Conservation (phyloP, 305 asterid species). For the Solanum hybrid region DNA sequence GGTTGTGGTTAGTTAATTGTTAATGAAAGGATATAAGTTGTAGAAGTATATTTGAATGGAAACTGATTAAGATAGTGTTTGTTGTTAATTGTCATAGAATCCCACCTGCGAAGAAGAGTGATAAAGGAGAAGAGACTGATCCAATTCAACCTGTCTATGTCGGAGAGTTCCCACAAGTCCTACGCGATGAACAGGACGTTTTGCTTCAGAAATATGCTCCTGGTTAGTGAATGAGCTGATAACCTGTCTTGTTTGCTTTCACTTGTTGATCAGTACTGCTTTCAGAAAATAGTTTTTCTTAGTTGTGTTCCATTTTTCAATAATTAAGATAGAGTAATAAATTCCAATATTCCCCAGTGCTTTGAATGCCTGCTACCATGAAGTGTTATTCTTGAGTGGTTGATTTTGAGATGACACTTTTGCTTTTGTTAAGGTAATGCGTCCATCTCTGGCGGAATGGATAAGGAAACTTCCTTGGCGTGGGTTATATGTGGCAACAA, state of each 20-base stretch:
- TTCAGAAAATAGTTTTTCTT: neutral
- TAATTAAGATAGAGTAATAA: neutral
- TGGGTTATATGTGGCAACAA: constrained; percentile 64
- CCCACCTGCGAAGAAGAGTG: constrained; percentile 49
- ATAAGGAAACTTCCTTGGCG: constrained; percentile 65
- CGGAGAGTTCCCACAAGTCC: constrained; percentile 79
- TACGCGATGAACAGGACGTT: constrained; percentile 66
- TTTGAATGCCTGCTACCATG: neutral
- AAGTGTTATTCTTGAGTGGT: neutral
- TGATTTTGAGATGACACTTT: neutral
- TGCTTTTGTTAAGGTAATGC: constrained; percentile 41
- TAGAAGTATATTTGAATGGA: neutral
- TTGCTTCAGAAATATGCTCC: constrained; percentile 39
- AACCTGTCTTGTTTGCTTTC: constrained; percentile 2
- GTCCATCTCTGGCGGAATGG: constrained; percentile 73
- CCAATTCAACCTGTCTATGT: constrained; percentile 61
- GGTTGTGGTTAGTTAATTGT: neutral
- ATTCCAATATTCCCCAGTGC: neutral
- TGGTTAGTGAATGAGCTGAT: constrained; percentile 39
- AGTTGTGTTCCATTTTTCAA: neutral
- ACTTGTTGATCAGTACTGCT: neutral
- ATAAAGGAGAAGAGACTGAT: constrained; percentile 44
- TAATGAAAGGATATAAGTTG: neutral
- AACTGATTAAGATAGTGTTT: constrained; percentile 3
- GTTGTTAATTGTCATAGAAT: constrained; percentile 39